Evolutionary conservation across 345 rosid genomes (phyloP).

Genomic region (Leavenworthia alabamica): DNA sequence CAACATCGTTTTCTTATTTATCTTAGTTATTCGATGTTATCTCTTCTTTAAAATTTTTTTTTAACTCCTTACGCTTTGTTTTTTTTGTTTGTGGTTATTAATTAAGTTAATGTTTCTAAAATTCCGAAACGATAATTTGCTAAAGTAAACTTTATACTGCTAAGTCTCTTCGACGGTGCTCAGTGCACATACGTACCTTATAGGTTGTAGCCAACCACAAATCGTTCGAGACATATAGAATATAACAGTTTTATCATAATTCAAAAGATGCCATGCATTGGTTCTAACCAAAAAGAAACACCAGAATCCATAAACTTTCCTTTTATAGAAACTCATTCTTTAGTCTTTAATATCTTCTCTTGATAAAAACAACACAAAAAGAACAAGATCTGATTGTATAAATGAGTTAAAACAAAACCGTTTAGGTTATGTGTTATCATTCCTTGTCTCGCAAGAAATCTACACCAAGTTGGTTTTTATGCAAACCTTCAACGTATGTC

Average conservation of each 20-base stretch:
- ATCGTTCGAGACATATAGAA: too few relatives aligned
- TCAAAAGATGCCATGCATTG: not conserved
- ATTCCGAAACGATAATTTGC: too few relatives aligned
- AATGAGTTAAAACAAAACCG: not conserved
- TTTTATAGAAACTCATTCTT: constrained; percentile 15
- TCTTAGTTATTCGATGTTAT: too few relatives aligned
- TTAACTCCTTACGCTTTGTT: too few relatives aligned
- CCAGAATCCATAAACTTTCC: constrained; percentile 26
- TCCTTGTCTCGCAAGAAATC: constrained; percentile 14
- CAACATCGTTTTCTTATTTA: too few relatives aligned
- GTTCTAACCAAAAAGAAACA: constrained; percentile 12
- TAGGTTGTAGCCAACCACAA: too few relatives aligned
- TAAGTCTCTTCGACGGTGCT: too few relatives aligned
- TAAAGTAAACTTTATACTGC: too few relatives aligned
- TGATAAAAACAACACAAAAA: not conserved
- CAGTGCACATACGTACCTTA: too few relatives aligned
- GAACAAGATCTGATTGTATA: constrained; percentile 15
- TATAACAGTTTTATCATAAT: not conserved
- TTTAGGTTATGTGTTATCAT: not conserved
- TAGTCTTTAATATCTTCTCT: not conserved
- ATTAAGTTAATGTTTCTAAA: too few relatives aligned
- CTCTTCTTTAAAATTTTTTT: too few relatives aligned
- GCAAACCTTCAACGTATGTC: constrained; percentile 22
- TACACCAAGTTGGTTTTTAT: constrained; percentile 9
- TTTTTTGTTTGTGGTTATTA: too few relatives aligned